A percentile compares a stretch with the other conserved stretches of the same genome.
phyloP scores from a whole-genome alignment of 345 rosid genomes.

The Salix dunnii region DNA sequence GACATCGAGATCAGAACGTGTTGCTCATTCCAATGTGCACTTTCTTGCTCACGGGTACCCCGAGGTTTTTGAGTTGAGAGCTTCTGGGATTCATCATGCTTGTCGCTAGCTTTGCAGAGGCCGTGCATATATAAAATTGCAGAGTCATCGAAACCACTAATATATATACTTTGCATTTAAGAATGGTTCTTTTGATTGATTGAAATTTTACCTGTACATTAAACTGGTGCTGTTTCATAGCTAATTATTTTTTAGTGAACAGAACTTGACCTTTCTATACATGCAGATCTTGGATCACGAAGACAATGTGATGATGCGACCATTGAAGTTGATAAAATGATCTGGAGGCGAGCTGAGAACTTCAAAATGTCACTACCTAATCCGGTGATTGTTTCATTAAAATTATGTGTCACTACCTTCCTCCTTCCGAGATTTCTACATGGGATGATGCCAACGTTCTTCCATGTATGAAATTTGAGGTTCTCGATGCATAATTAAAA shows the following conservation, averaged over 20 bases:
- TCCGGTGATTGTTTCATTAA: background rate
- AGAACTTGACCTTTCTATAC: background rate
- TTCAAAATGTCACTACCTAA: background rate
- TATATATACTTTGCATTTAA: too few species aligned
- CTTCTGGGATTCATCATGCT: background rate
- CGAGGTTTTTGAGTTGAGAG: background rate
- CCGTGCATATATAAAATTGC: too few species aligned
- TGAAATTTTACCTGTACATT: too few species aligned
- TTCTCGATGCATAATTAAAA: too few species aligned
- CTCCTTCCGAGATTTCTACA: too few species aligned
- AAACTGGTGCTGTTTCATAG: background rate
- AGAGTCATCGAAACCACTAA: too few species aligned
- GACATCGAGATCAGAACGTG: too few species aligned
- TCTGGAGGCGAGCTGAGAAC: conserved; percentile 23
- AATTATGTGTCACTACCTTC: too few species aligned
- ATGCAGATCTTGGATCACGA: conserved; percentile 89
- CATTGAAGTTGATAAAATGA: conserved; percentile 52
- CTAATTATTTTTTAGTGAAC: background rate
- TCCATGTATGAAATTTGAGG: too few species aligned
- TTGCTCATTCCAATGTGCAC: background rate
- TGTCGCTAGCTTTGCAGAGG: too few species aligned
- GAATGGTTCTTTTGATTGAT: too few species aligned
- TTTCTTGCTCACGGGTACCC: background rate
- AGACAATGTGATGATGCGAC: conserved; percentile 95
- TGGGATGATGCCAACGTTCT: too few species aligned